Percentiles rank a stretch among this genome's conserved stretches.
These are phyloP conservation scores for Corylus americana DNA, from an alignment of 306 rosid genomes.

Conservation along the genomic window DNA sequence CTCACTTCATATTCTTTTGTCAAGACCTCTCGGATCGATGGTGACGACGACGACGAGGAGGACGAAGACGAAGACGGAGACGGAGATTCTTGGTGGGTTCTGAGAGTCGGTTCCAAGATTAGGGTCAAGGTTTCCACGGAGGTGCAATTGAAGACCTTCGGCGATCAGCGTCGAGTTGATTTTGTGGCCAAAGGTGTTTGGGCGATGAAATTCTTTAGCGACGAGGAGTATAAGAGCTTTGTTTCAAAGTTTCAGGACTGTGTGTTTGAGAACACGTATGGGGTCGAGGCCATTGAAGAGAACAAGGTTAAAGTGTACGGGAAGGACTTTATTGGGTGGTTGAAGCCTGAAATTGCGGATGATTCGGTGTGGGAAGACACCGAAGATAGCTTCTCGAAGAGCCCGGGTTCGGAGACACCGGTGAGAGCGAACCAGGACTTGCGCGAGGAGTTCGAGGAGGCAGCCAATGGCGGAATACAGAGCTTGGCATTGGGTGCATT, in stretches of 20 bases:
- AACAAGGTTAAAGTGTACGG: slow-evolving; percentile 82
- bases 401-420: slow-evolving; percentile 61
- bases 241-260: slow-evolving; percentile 57
- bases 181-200: slow-evolving; percentile 85
- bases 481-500: slow-evolving; percentile 94
- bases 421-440: slow-evolving; percentile 57
- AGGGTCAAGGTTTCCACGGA: slow-evolving; percentile 55
- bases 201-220: slow-evolving; percentile 82
- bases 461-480: slow-evolving; percentile 79
- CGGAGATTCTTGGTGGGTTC: slow-evolving; percentile 58
- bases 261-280: slow-evolving; percentile 75
- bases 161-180: slow-evolving; percentile 77
- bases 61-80: slow-evolving; percentile 43
- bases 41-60: slow-evolving; percentile 25
- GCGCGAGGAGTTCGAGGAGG: slow-evolving; percentile 92
- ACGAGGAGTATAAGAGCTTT: slow-evolving; percentile 54
- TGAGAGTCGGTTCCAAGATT: slow-evolving; percentile 66
- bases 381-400: slow-evolving; percentile 57
- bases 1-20: slow-evolving; percentile 58
- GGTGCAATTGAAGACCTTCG: slow-evolving; percentile 65
- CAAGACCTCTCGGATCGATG: slow-evolving; percentile 39
- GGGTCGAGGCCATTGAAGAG: slow-evolving; percentile 64
- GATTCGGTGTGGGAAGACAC: slow-evolving; percentile 99
- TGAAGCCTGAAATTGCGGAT: slow-evolving; percentile 79
- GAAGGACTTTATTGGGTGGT: slow-evolving; percentile 90